These are phyloP conservation scores for Rhodotorula sp. DNA, from an alignment of 1,284 basidiomycete species.

Conservation along the genomic window DNA sequence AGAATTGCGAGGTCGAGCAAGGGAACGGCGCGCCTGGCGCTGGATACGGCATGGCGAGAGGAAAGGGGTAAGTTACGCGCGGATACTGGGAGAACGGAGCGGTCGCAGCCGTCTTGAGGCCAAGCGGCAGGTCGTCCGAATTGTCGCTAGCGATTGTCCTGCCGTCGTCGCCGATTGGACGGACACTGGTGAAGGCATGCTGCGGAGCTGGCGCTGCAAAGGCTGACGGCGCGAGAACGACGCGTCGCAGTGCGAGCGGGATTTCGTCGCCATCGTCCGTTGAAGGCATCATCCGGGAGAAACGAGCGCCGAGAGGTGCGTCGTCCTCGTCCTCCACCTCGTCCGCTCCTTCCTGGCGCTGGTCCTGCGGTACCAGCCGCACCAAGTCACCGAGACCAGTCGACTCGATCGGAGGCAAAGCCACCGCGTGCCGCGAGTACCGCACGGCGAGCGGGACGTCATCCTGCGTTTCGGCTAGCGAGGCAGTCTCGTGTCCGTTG, in stretches of 20 bases:
- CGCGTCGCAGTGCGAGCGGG: constrained; percentile 27
- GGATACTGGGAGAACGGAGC: neutral
- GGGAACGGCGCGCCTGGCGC: neutral
- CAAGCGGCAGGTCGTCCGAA: constrained; percentile 35
- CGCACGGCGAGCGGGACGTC: constrained; percentile 10
- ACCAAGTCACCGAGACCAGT: too few species aligned
- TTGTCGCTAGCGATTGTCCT: constrained; percentile 7
- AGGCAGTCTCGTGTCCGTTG: constrained; percentile 7
- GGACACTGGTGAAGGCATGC: constrained; percentile 2
- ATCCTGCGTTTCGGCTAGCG: constrained; percentile 7
- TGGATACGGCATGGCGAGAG: neutral
- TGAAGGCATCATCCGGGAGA: neutral
- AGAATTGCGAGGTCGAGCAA: neutral
- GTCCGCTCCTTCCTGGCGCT: neutral
- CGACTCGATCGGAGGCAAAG: too few species aligned
- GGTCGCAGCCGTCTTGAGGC: constrained; percentile 11
- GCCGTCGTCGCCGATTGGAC: constrained; percentile 24
- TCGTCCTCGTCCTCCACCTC: constrained; percentile 9
- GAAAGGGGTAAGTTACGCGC: neutral
- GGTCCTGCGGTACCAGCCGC: too few species aligned
- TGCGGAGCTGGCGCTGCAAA: neutral
- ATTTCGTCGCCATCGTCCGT: constrained; percentile 24
- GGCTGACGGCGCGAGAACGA: constrained; percentile 17
- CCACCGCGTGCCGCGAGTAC: neutral
- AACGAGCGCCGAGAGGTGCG: constrained; percentile 15